Conservation (phyloP, 805 yeast genomes). For the Barnettozyma wickerhamii region DNA sequence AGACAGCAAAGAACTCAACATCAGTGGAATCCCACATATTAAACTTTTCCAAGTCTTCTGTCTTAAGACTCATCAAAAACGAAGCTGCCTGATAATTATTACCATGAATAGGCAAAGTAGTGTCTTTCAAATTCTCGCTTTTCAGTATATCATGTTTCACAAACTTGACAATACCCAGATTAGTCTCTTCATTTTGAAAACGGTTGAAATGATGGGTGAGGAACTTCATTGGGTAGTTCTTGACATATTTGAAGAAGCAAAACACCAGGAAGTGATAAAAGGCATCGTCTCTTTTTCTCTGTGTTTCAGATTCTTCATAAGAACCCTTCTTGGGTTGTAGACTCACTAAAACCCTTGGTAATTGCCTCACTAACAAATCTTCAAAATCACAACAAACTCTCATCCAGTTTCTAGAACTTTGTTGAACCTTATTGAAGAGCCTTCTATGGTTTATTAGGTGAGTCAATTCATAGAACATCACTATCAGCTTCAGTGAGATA, state of each 20-base stretch:
- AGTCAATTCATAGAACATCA: slow-evolving; percentile 33
- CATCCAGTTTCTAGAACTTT: slow-evolving; percentile 44
- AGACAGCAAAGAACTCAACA: slow-evolving; percentile 5
- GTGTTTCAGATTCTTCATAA: not conserved
- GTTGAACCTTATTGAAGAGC: slow-evolving; percentile 31
- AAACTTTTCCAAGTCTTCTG: slow-evolving; percentile 2
- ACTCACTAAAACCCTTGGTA: not conserved
- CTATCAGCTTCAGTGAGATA: slow-evolving; percentile 25
- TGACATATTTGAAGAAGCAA: slow-evolving; percentile 18
- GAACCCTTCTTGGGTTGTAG: not conserved
- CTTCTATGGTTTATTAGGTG: slow-evolving; percentile 43
- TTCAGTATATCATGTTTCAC: slow-evolving; percentile 3
- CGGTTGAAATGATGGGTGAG: slow-evolving; percentile 12
- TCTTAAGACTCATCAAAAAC: slow-evolving; percentile 1
- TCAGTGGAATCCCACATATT: slow-evolving; percentile 6
- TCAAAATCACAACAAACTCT: slow-evolving; percentile 42
- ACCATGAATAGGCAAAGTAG: not conserved
- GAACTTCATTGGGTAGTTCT: slow-evolving; percentile 20
- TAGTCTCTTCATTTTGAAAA: slow-evolving; percentile 4
- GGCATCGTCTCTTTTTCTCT: slow-evolving; percentile 1
- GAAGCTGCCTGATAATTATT: not conserved
- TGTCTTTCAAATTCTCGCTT: not conserved
- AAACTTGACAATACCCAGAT: slow-evolving; percentile 8
- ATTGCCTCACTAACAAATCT: slow-evolving; percentile 32
- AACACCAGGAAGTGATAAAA: slow-evolving; percentile 18